Conservation (phyloP, 2,329 filamentous ascomycete species). For the Blastomyces emzantsi region DNA sequence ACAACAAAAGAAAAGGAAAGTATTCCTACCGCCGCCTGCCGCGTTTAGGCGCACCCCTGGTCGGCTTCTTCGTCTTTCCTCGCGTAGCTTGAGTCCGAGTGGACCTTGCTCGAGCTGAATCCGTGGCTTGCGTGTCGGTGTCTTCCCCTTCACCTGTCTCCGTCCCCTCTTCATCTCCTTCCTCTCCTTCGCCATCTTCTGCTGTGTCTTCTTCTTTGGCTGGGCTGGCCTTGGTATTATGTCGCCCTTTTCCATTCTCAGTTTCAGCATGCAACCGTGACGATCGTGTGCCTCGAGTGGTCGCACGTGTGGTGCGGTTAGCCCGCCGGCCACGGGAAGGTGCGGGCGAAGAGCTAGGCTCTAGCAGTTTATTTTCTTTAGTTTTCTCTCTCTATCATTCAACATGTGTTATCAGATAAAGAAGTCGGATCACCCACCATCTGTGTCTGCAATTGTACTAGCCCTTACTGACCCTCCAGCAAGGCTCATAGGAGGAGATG, state of each 20-base stretch:
- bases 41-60: constrained; percentile 29
- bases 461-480: constrained; percentile 32
- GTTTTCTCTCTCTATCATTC: neutral
- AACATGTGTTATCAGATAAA: constrained; percentile 4
- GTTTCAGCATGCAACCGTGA: constrained; percentile 34
- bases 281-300: constrained; percentile 30
- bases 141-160: constrained; percentile 32
- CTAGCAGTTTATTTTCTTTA: constrained; percentile 19
- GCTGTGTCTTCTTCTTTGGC: constrained; percentile 34
- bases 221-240: constrained; percentile 22
- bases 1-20: neutral
- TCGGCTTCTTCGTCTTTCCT: constrained; percentile 24
- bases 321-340: constrained; percentile 31
- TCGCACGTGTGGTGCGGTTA: constrained; percentile 25
- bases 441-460: constrained; percentile 41
- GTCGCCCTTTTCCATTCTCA: constrained; percentile 23
- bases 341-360: constrained; percentile 36
- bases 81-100: constrained; percentile 31
- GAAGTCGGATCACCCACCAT: constrained; percentile 29
- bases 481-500: constrained; percentile 32
- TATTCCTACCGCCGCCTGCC: constrained; percentile 26
- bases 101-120: constrained; percentile 29
- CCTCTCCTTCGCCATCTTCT: constrained; percentile 33
- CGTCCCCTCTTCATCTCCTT: constrained; percentile 31
- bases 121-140: constrained; percentile 30